Conservation (phyloP, 257 asterid genomes). For the Primulina huaijiensis region DNA sequence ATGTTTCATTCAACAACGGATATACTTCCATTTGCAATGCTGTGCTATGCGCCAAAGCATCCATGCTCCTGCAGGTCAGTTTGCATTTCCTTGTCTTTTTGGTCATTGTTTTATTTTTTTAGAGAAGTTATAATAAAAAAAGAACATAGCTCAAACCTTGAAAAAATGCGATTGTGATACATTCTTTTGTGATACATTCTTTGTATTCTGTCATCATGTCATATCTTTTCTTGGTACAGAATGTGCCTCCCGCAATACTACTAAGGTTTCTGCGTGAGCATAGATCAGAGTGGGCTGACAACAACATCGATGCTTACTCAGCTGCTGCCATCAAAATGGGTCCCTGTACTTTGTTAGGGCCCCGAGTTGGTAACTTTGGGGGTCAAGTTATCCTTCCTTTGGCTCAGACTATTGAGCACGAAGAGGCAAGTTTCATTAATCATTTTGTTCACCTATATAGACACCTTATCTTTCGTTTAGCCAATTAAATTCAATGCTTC, state of each 20-base stretch:
- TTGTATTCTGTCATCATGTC: background rate
- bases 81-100: constrained; percentile 4
- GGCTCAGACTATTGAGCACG: constrained; percentile 85
- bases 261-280: constrained; percentile 83
- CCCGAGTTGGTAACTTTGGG: constrained; percentile 59
- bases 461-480: background rate
- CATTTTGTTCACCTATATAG: background rate
- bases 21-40: constrained; percentile 59
- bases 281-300: constrained; percentile 95
- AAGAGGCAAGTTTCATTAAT: constrained; percentile 60
- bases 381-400: constrained; percentile 85
- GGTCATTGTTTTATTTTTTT: background rate
- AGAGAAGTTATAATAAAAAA: background rate
- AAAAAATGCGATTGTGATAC: background rate
- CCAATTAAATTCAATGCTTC: background rate
- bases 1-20: constrained; percentile 62
- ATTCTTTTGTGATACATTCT: background rate
- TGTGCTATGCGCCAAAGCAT: constrained; percentile 81
- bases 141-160: background rate
- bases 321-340: constrained; percentile 74
- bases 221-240: constrained; percentile 38
- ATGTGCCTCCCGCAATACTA: constrained; percentile 87
- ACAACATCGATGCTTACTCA: constrained; percentile 68
- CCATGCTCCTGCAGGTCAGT: constrained; percentile 84
- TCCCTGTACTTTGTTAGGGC: constrained; percentile 56